phyloP scores from a whole-genome alignment of 2,329 filamentous ascomycete species.

The Gliomastix tumulicola region DNA sequence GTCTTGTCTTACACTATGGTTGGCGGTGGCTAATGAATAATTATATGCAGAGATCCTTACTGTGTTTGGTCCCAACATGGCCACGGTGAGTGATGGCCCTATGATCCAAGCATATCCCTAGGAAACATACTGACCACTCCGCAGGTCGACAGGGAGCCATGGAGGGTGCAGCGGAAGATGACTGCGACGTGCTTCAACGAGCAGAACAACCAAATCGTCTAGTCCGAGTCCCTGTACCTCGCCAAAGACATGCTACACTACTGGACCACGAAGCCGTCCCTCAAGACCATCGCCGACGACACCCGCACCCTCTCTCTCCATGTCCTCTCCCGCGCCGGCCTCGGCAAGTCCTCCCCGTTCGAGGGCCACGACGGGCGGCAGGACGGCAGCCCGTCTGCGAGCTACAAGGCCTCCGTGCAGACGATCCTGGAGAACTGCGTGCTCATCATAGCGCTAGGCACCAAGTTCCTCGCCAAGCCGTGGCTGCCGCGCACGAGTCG shows the following conservation, averaged over 20 bases:
- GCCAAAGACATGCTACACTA: neutral
- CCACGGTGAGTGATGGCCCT: neutral
- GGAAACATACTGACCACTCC: neutral
- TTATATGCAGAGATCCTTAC: neutral
- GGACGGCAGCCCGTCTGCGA: neutral
- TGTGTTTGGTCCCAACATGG: conserved; percentile 2
- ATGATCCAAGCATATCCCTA: neutral
- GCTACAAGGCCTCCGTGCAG: conserved; percentile 1
- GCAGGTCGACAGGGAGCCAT: neutral
- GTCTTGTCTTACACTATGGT: neutral
- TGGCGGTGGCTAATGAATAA: neutral
- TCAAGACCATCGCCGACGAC: conserved; percentile 7
- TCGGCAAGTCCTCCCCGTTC: conserved; percentile 8
- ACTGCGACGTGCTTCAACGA: neutral
- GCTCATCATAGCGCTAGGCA: conserved; percentile 11
- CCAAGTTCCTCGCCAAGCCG: neutral
- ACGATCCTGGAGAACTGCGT: conserved; percentile 17
- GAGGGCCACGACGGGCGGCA: conserved; percentile 12
- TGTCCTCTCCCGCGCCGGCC: conserved; percentile 2
- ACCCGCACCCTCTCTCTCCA: conserved; percentile 14
- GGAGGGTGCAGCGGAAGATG: neutral
- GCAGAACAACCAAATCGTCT: neutral
- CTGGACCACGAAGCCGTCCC: neutral
- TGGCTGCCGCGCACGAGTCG: conserved; percentile 10
- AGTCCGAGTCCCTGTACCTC: neutral